These are phyloP conservation scores for Calonectria pauciramosa DNA, from an alignment of 2,329 filamentous ascomycete genomes.

Conservation along the genomic window DNA sequence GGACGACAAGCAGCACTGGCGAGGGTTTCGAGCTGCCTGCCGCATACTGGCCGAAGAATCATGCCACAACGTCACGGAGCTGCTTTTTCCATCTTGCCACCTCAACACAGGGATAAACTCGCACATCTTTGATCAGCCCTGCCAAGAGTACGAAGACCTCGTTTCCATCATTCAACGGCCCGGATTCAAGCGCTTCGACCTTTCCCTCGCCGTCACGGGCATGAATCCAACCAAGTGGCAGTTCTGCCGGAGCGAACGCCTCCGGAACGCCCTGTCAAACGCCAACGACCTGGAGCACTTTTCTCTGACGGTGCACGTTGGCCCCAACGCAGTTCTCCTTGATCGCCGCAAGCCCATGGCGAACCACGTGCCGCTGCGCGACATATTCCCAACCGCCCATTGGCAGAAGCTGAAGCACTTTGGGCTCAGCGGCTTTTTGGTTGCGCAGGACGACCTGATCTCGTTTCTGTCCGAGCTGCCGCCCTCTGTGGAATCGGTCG, in stretches of 20 bases:
- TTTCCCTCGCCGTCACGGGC: not conserved
- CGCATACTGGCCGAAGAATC: not conserved
- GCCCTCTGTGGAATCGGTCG: not conserved
- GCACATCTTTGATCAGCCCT: not conserved
- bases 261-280: not conserved
- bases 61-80: not conserved
- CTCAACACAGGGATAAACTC: not conserved
- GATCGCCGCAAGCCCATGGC: not conserved
- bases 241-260: not conserved
- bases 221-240: rapidly evolving
- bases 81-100: not conserved
- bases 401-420: not conserved
- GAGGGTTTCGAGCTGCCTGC: not conserved
- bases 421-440: not conserved
- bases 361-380: not conserved
- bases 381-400: not conserved
- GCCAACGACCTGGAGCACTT: not conserved
- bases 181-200: not conserved
- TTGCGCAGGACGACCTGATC: not conserved
- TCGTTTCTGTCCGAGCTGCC: not conserved
- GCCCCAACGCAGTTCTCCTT: too few relatives aligned
- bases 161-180: not conserved
- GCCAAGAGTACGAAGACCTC: not conserved
- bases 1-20: not conserved
- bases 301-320: not conserved